Evolutionary conservation across 495 filamentous ascomycete genomes (phyloP).

Genomic region (Elaphomyces granulatus): DNA sequence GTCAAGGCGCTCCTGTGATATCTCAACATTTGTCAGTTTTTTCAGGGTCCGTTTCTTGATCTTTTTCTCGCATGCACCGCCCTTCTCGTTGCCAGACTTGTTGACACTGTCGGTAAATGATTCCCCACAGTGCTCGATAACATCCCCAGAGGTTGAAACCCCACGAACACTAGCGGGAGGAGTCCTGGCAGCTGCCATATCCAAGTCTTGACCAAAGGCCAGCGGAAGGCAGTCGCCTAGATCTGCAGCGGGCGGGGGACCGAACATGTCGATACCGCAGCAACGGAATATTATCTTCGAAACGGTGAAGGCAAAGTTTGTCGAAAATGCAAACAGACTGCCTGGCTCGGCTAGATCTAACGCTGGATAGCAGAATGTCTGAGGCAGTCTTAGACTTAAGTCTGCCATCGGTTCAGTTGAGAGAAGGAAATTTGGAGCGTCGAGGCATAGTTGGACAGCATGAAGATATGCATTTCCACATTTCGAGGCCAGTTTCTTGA

Average conservation of each 20-base stretch:
- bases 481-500: conserved; percentile 52
- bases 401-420: conserved; percentile 42
- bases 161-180: neutral
- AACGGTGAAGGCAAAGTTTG: conserved; percentile 35
- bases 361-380: conserved; percentile 35
- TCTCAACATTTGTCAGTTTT: conserved; percentile 30
- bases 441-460: conserved; percentile 65
- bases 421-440: conserved; percentile 50
- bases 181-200: conserved; percentile 15
- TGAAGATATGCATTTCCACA: conserved; percentile 68
- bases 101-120: conserved; percentile 10
- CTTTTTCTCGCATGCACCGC: conserved; percentile 16
- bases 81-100: conserved; percentile 13
- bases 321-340: conserved; percentile 32
- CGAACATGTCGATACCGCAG: conserved; percentile 33
- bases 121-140: conserved; percentile 3
- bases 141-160: neutral
- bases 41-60: conserved; percentile 31
- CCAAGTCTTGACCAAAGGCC: conserved; percentile 27
- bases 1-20: conserved; percentile 47
- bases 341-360: conserved; percentile 33
- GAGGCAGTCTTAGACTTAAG: conserved; percentile 27
- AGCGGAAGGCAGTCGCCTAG: conserved; percentile 33
- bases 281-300: conserved; percentile 32
- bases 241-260: conserved; percentile 28